Conservation (phyloP, 2,329 filamentous ascomycete species). For the Niveomyces coronatus region DNA sequence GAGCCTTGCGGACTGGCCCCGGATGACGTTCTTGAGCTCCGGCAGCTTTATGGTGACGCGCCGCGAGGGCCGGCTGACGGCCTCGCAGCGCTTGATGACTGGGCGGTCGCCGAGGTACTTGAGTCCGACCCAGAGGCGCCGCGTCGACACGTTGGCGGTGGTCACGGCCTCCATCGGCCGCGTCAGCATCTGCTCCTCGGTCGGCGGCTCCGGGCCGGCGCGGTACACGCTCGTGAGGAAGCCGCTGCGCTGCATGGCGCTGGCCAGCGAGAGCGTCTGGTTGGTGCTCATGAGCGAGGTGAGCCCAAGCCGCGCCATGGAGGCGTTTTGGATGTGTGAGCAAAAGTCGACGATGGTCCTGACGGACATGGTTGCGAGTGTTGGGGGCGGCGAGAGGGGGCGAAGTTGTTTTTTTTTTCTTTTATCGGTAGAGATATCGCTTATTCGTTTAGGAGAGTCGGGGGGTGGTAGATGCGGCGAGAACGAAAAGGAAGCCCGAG, state of each 20-base stretch:
- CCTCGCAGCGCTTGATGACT: constrained; percentile 55
- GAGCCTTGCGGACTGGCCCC: constrained; percentile 50
- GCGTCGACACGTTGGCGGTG: constrained; percentile 57
- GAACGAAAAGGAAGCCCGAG: too few species aligned
- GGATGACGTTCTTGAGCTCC: constrained; percentile 53
- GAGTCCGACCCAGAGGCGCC: constrained; percentile 77
- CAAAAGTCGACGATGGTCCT: constrained; percentile 68
- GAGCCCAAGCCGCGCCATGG: constrained; percentile 69
- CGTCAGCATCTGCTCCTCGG: constrained; percentile 33
- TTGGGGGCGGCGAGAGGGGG: not conserved
- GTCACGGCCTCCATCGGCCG: constrained; percentile 49
- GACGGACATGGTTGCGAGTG: constrained; percentile 35
- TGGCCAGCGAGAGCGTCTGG: constrained; percentile 63
- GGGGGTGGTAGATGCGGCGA: too few species aligned
- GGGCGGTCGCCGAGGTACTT: constrained; percentile 84
- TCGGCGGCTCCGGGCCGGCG: constrained; percentile 46
- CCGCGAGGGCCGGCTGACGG: constrained; percentile 67
- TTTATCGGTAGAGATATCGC: too few species aligned
- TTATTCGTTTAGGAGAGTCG: too few species aligned
- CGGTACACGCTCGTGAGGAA: constrained; percentile 75
- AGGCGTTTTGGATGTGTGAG: constrained; percentile 85
- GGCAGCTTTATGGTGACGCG: constrained; percentile 54
- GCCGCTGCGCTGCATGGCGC: constrained; percentile 72
- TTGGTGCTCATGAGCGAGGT: constrained; percentile 76
- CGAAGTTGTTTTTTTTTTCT: not conserved